Conservation (phyloP, 768 basidiomycete species). For the Boletellus emodensis region DNA sequence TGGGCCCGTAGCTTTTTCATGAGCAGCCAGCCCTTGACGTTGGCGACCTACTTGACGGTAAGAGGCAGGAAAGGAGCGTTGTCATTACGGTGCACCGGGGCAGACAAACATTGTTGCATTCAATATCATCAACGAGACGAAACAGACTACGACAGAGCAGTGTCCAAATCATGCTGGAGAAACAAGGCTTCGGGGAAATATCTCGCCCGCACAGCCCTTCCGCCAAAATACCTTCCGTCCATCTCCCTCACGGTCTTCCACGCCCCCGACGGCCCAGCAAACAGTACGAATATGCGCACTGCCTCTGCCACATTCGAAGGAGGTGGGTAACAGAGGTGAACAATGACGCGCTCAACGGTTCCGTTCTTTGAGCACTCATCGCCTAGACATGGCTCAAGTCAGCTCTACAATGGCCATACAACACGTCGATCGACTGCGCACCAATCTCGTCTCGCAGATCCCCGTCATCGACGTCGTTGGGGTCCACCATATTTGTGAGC, state of each 20-base stretch:
- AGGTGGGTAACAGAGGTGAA: conserved; percentile 71
- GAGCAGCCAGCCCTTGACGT: too few relatives aligned
- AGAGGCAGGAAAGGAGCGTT: too few relatives aligned
- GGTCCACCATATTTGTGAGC: conserved; percentile 84
- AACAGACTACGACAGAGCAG: conserved; percentile 17
- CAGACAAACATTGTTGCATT: not conserved
- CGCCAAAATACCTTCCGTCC: conserved; percentile 91
- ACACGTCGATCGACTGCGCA: conserved; percentile 18
- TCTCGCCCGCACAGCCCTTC: conserved; percentile 73
- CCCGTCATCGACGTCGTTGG: conserved; percentile 80
- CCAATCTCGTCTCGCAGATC: conserved; percentile 88
- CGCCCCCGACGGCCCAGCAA: conserved; percentile 87
- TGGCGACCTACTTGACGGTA: too few relatives aligned
- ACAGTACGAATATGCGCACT: conserved; percentile 88
- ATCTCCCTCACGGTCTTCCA: conserved; percentile 95
- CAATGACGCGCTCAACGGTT: conserved; percentile 83
- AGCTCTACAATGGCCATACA: not conserved
- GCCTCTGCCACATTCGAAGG: conserved; percentile 69
- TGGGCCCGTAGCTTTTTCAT: too few relatives aligned
- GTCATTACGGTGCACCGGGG: too few relatives aligned
- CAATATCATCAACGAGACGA: not conserved
- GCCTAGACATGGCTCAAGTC: conserved; percentile 40
- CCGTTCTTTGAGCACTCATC: conserved; percentile 90
- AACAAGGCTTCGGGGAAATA: conserved; percentile 72
- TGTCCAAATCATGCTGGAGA: conserved; percentile 47